These are phyloP conservation scores for Lentinula novae-zelandiae DNA, from an alignment of 1,284 basidiomycete species.

Conservation along the genomic window DNA sequence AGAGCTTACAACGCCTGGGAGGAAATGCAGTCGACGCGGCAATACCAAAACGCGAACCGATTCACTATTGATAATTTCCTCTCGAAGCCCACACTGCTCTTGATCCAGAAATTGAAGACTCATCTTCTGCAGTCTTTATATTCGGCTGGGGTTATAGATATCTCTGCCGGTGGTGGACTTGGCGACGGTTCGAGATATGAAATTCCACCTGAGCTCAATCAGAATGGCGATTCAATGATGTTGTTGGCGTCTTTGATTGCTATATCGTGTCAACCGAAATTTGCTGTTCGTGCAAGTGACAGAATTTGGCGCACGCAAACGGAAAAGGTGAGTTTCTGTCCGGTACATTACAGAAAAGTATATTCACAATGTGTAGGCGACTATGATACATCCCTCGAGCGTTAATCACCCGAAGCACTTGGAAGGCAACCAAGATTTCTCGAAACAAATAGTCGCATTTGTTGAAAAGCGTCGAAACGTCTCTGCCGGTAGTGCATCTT, in stretches of 20 bases:
- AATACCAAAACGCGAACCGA: conserved; percentile 63
- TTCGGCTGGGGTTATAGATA: conserved; percentile 77
- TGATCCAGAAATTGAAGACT: conserved; percentile 82
- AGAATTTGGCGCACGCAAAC: conserved; percentile 75
- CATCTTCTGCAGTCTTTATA: conserved; percentile 81
- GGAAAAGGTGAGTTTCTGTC: conserved; percentile 71
- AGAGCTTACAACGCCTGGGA: conserved; percentile 86
- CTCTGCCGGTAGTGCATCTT: conserved; percentile 42
- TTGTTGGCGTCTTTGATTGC: conserved; percentile 86
- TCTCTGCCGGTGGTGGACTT: conserved; percentile 61
- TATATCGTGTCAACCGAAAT: conserved; percentile 90
- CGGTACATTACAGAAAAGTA: not conserved
- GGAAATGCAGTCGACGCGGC: conserved; percentile 61
- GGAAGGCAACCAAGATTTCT: conserved; percentile 36
- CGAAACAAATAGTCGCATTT: conserved; percentile 84
- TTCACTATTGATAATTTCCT: conserved; percentile 91
- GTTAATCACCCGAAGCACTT: conserved; percentile 72
- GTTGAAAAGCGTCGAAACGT: conserved; percentile 83
- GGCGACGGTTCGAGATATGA: conserved; percentile 15
- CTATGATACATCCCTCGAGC: conserved; percentile 82
- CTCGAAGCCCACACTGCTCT: conserved; percentile 77
- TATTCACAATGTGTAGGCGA: conserved; percentile 37
- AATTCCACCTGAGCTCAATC: conserved; percentile 71
- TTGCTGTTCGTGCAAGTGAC: conserved; percentile 79
- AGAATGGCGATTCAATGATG: conserved; percentile 74